Conservation (phyloP, 495 filamentous ascomycete genomes). For the Podospora pseudoanserina region DNA sequence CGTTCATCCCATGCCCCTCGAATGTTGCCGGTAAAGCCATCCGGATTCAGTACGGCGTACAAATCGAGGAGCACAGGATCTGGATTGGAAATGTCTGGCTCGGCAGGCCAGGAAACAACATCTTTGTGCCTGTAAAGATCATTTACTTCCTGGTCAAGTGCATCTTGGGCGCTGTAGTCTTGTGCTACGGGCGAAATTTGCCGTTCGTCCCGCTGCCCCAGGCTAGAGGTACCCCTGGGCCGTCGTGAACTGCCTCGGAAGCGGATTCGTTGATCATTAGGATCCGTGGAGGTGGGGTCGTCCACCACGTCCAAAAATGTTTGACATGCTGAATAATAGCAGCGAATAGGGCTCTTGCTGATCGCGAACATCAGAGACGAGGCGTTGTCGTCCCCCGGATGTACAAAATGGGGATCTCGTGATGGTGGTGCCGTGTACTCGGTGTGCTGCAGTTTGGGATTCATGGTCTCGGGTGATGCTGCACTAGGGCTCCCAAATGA, state of each 20-base stretch:
- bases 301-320: constrained; percentile 67
- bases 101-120: constrained; percentile 59
- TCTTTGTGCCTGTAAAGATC: constrained; percentile 46
- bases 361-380: constrained; percentile 47
- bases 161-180: constrained; percentile 7
- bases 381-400: constrained; percentile 38
- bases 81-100: constrained; percentile 34
- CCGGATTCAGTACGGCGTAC: constrained; percentile 55
- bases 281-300: constrained; percentile 42
- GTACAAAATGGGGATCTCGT: constrained; percentile 27
- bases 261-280: constrained; percentile 33
- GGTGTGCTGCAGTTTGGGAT: constrained; percentile 9
- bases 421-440: neutral
- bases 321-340: constrained; percentile 56
- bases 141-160: constrained; percentile 32
- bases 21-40: constrained; percentile 45
- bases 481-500: neutral
- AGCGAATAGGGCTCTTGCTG: constrained; percentile 56
- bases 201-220: constrained; percentile 39
- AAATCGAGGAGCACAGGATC: constrained; percentile 43
- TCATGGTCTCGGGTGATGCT: neutral
- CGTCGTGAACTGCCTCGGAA: constrained; percentile 35
- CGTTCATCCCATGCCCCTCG: constrained; percentile 58
- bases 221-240: constrained; percentile 44
- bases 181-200: constrained; percentile 9